Conservation (phyloP, 352 stramenopile species). For the Globisporangium cystogenes region DNA sequence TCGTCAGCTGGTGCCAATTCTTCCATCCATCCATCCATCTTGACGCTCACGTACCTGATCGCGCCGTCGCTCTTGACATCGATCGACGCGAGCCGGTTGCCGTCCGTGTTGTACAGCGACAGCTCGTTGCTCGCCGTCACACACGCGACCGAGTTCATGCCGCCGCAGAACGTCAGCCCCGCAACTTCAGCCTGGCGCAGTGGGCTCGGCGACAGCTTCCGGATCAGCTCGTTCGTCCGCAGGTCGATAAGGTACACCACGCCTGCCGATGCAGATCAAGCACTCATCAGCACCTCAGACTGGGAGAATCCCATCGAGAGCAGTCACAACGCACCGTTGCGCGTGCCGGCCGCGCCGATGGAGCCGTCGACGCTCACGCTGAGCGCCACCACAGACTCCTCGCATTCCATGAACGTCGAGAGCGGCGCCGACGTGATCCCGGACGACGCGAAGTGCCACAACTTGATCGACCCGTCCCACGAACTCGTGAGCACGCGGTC, state of each 20-base stretch:
- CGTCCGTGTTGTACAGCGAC: conserved; percentile 55
- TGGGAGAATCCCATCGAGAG: too few relatives aligned
- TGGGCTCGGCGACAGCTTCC: conserved; percentile 50
- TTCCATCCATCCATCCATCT: too few relatives aligned
- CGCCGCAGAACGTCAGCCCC: conserved; percentile 60
- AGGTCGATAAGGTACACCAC: conserved; percentile 72
- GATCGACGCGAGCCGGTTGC: conserved; percentile 50
- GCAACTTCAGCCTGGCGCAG: conserved; percentile 50
- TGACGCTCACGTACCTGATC: conserved; percentile 33
- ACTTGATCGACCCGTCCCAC: conserved; percentile 74
- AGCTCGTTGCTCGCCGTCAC: conserved; percentile 70
- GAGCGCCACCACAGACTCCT: conserved; percentile 60
- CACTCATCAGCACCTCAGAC: too few relatives aligned
- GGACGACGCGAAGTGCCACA: conserved; percentile 71
- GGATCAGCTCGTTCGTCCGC: conserved; percentile 54
- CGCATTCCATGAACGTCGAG: conserved; percentile 70
- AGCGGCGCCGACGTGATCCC: conserved; percentile 60
- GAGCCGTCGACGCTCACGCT: conserved; percentile 65
- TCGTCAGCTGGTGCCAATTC: too few relatives aligned
- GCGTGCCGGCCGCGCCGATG: conserved; percentile 51
- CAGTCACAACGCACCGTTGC: conserved; percentile 23
- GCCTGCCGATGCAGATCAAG: not conserved
- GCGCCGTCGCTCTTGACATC: conserved; percentile 52
- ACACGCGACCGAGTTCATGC: conserved; percentile 42
- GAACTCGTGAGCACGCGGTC: conserved; percentile 70